Percentiles rank a stretch among this genome's conserved stretches.
phyloP scores from a whole-genome alignment of 495 filamentous ascomycete genomes.

The Astrocystis sublimbata region DNA sequence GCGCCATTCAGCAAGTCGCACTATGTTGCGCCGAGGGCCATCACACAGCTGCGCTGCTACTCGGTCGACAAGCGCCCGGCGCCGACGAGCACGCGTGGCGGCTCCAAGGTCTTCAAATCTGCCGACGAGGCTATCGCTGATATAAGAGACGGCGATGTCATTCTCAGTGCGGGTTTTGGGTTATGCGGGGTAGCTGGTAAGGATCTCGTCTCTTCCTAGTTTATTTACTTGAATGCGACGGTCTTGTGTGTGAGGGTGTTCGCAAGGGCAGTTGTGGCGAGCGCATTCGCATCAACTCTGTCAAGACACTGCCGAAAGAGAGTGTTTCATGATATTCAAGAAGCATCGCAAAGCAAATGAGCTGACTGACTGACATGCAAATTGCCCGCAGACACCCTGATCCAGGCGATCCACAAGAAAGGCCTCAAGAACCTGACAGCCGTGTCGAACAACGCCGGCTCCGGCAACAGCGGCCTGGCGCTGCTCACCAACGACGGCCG shows the following conservation, averaged over 20 bases:
- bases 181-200: conserved; percentile 61
- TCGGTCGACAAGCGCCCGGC: conserved; percentile 26
- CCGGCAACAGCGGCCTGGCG: conserved; percentile 55
- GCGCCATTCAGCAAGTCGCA: conserved; percentile 18
- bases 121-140: conserved; percentile 64
- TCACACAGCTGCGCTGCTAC: conserved; percentile 19
- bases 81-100: conserved; percentile 37
- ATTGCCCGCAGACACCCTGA: conserved; percentile 46
- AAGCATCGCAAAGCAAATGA: too few species aligned
- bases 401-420: conserved; percentile 48
- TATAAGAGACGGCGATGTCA: conserved; percentile 56
- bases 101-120: conserved; percentile 55
- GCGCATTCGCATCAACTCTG: too few species aligned
- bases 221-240: background rate
- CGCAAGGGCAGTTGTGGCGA: too few species aligned
- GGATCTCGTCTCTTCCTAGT: conserved; percentile 14
- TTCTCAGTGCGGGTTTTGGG: conserved; percentile 63
- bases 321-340: too few species aligned
- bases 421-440: conserved; percentile 58
- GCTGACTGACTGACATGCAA: background rate
- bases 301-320: too few species aligned
- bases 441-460: conserved; percentile 67
- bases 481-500: conserved; percentile 56
- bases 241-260: too few species aligned
- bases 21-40: conserved; percentile 3